Percentiles rank a stretch among this genome's conserved stretches.
phyloP scores from a whole-genome alignment of 1,284 basidiomycete species.

The Schizophyllum commune region DNA sequence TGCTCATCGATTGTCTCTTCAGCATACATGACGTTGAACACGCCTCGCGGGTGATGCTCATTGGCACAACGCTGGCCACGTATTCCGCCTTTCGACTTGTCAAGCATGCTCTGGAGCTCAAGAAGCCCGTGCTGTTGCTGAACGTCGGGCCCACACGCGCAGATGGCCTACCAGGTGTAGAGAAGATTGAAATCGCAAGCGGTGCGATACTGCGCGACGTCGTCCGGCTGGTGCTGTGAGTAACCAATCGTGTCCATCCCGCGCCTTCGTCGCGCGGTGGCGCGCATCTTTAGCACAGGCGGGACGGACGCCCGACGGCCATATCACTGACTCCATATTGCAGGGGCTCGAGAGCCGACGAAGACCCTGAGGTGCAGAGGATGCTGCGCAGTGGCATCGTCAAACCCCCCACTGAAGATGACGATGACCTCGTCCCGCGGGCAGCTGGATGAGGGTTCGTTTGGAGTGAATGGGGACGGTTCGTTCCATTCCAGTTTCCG shows the following conservation, averaged over 20 bases:
- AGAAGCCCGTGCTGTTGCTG: conserved; percentile 74
- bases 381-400: conserved; percentile 51
- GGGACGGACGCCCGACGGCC: too few species aligned
- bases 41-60: conserved; percentile 63
- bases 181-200: conserved; percentile 70
- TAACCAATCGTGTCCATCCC: conserved; percentile 5
- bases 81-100: conserved; percentile 85
- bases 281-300: too few species aligned
- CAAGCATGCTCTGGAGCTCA: conserved; percentile 67
- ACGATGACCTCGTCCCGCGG: conserved; percentile 22
- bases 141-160: conserved; percentile 85
- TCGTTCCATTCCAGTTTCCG: background rate
- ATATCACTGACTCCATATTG: background rate
- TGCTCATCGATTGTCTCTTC: background rate
- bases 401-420: conserved; percentile 33
- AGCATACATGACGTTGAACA: conserved; percentile 39
- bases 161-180: conserved; percentile 63
- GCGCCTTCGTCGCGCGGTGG: background rate
- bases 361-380: conserved; percentile 34
- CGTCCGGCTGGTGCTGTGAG: conserved; percentile 50
- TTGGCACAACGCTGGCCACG: conserved; percentile 88
- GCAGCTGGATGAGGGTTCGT: conserved; percentile 12
- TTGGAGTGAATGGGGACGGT: background rate
- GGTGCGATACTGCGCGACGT: conserved; percentile 64
- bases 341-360: conserved; percentile 32